Conservation (phyloP, 495 filamentous ascomycete species). For the Lophium mytilinum region DNA sequence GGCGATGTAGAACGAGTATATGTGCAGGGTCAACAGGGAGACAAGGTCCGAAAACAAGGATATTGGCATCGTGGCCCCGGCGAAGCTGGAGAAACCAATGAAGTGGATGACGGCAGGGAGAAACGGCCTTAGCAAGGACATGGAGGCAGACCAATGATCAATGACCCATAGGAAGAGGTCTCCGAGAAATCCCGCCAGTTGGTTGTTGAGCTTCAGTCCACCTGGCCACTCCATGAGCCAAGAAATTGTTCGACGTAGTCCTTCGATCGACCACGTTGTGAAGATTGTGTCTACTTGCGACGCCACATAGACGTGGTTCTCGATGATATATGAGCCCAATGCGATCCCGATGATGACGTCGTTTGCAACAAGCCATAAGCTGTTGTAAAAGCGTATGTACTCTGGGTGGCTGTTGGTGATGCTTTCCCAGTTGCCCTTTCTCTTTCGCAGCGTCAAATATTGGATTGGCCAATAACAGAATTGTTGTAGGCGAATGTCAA, state of each 20-base stretch:
- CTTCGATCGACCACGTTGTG: constrained; percentile 77
- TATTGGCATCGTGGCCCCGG: constrained; percentile 93
- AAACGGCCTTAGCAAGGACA: constrained; percentile 63
- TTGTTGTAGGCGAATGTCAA: constrained; percentile 94
- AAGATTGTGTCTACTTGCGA: constrained; percentile 72
- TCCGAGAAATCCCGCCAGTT: constrained; percentile 86
- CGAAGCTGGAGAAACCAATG: constrained; percentile 90
- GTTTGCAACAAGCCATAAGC: constrained; percentile 96
- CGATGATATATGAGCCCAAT: constrained; percentile 91
- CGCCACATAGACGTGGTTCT: constrained; percentile 82
- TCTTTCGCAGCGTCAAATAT: constrained; percentile 78
- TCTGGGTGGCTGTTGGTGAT: constrained; percentile 92
- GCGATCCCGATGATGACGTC: constrained; percentile 98
- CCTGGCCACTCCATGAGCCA: constrained; percentile 98
- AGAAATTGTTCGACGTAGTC: constrained; percentile 77
- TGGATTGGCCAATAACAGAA: constrained; percentile 99
- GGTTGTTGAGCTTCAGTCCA: constrained; percentile 94
- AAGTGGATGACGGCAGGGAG: constrained; percentile 85
- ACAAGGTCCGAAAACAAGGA: constrained; percentile 91
- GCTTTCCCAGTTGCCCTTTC: constrained; percentile 91
- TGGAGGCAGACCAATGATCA: constrained; percentile 86
- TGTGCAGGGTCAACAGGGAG: constrained; percentile 86
- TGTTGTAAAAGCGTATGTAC: constrained; percentile 99
- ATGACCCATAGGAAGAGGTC: constrained; percentile 97
- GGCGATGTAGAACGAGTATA: constrained; percentile 95